Conservation (phyloP, 2,329 filamentous ascomycete genomes). For the Alternaria novae-zelandiae region DNA sequence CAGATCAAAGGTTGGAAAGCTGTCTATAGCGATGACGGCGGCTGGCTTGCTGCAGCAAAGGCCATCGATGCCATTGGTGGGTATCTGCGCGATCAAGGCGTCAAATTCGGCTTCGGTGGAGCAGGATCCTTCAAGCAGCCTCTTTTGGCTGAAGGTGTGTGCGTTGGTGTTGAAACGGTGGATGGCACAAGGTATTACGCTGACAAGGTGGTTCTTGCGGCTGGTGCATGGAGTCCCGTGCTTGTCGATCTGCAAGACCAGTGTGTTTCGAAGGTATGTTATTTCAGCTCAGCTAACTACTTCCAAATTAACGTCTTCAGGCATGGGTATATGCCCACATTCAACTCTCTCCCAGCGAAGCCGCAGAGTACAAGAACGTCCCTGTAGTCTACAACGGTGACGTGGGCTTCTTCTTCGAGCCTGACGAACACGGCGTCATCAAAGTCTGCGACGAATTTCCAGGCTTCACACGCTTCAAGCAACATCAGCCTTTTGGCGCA, state of each 20-base stretch:
- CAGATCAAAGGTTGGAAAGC: conserved; percentile 57
- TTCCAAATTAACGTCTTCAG: not conserved
- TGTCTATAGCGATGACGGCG: conserved; percentile 53
- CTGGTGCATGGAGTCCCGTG: conserved; percentile 43
- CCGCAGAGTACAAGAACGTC: conserved; percentile 55
- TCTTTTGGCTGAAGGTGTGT: conserved; percentile 47
- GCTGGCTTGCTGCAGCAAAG: conserved; percentile 57
- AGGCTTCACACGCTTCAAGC: conserved; percentile 50
- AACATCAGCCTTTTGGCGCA: conserved; percentile 53
- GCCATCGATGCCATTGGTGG: conserved; percentile 56
- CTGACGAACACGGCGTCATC: conserved; percentile 53
- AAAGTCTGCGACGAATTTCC: conserved; percentile 66
- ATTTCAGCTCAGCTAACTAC: not conserved
- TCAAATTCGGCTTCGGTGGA: conserved; percentile 52
- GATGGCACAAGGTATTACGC: conserved; percentile 53
- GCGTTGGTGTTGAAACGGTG: conserved; percentile 51
- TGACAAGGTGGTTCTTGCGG: conserved; percentile 54
- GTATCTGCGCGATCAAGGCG: conserved; percentile 47
- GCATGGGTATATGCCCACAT: conserved; percentile 64
- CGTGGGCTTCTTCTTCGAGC: conserved; percentile 60
- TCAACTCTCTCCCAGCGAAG: conserved; percentile 56
- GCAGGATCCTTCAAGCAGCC: conserved; percentile 56
- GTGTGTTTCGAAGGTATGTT: conserved; percentile 60
- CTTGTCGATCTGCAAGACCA: conserved; percentile 40
- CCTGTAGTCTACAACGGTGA: conserved; percentile 63